Percentiles rank a stretch among this genome's conserved stretches.
These are phyloP conservation scores for Neofusicoccum sp. DNA, from an alignment of 2,329 filamentous ascomycete species.

Conservation along the genomic window DNA sequence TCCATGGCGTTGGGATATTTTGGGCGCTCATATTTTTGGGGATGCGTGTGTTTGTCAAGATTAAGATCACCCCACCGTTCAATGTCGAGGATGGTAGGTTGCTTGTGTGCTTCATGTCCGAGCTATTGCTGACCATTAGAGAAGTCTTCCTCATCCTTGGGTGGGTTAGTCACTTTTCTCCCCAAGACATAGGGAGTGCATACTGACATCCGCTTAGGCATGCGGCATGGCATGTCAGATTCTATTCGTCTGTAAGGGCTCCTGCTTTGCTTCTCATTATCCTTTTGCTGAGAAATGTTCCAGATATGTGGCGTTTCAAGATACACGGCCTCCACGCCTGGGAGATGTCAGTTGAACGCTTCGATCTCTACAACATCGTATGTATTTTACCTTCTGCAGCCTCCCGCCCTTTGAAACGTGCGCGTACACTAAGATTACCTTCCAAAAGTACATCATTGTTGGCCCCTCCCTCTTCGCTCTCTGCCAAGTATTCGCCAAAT, in stretches of 20 bases:
- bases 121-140: neutral
- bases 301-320: conserved; percentile 3
- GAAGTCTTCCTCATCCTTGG: neutral
- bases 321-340: conserved; percentile 28
- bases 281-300: neutral
- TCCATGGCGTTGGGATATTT: conserved; percentile 28
- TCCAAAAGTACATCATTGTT: conserved; percentile 20
- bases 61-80: conserved; percentile 28
- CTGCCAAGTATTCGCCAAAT: conserved; percentile 25
- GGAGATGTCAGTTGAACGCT: conserved; percentile 27
- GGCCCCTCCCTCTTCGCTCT: conserved; percentile 24
- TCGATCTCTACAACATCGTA: conserved; percentile 21
- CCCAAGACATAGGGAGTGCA: neutral
- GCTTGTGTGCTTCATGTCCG: neutral
- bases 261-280: neutral
- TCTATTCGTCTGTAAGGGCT: neutral
- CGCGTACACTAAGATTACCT: no score
- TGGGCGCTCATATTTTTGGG: conserved; percentile 28
- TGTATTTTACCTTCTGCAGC: neutral
- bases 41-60: conserved; percentile 33
- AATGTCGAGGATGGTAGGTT: conserved; percentile 33
- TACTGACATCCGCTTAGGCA: neutral
- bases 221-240: neutral
- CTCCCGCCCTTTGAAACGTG: neutral
- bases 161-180: neutral